Conservation (phyloP, 306 rosid genomes). For the Phaseolus lunatus region DNA sequence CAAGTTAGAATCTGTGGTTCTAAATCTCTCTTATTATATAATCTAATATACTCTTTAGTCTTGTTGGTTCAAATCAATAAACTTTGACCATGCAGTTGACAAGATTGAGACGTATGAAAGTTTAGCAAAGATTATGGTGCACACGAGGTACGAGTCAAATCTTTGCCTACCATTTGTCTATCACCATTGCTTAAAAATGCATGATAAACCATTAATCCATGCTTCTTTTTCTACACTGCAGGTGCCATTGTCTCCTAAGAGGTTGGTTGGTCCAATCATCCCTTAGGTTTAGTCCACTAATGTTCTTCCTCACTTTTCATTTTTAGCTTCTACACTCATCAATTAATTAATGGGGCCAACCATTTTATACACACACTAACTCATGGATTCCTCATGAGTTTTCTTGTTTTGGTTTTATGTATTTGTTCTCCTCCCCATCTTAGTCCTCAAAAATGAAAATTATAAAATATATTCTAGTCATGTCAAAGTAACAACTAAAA, state of each 20-base stretch:
- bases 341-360: neutral
- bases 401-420: neutral
- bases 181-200: constrained; percentile 3
- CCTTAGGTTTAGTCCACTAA: neutral
- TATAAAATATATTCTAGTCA: neutral
- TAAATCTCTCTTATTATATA: neutral
- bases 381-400: neutral
- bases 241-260: constrained; percentile 54
- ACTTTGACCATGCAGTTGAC: constrained; percentile 39
- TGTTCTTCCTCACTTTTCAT: constrained; percentile 1
- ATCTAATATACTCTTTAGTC: neutral
- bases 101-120: constrained; percentile 33
- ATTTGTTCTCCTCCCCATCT: neutral
- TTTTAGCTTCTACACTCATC: neutral
- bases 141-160: constrained; percentile 29
- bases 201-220: neutral
- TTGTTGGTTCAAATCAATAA: neutral
- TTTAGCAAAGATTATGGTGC: constrained; percentile 6
- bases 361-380: neutral
- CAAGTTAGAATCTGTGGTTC: neutral
- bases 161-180: constrained; percentile 18
- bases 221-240: constrained; percentile 32
- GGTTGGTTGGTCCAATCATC: constrained; percentile 51
- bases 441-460: neutral
- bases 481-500: neutral